Conservation (phyloP, 2,329 filamentous ascomycete genomes). For the Furcasterigmium furcatum region DNA sequence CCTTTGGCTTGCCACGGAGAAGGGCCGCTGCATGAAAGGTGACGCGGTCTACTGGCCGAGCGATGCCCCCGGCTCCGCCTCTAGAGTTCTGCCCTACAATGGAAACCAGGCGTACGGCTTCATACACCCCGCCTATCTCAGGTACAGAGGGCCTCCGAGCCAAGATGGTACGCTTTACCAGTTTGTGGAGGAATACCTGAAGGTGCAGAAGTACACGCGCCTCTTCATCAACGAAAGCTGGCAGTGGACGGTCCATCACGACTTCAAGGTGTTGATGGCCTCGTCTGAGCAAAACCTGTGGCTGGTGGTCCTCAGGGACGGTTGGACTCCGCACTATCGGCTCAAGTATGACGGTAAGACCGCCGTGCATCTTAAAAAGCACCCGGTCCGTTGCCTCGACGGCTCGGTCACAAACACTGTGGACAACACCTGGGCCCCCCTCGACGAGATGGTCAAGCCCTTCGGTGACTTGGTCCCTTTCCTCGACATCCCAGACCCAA, state of each 20-base stretch:
- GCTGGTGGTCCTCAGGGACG: constrained; percentile 6
- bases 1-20: constrained; percentile 5
- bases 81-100: neutral
- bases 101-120: neutral
- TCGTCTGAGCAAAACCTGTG: neutral
- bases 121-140: constrained; percentile 1
- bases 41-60: neutral
- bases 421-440: neutral
- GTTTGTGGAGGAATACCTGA: too few relatives aligned
- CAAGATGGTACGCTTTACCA: too few relatives aligned
- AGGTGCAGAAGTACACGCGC: too few relatives aligned
- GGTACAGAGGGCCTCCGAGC: too few relatives aligned
- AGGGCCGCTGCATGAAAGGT: too few relatives aligned
- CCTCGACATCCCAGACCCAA: constrained; percentile 2
- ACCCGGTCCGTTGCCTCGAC: too few relatives aligned
- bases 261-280: neutral
- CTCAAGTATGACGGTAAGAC: too few relatives aligned
- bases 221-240: too few relatives aligned
- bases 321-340: neutral
- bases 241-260: neutral
- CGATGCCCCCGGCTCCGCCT: neutral
- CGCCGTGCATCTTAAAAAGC: too few relatives aligned
- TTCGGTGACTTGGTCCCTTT: constrained; percentile 3
- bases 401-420: too few relatives aligned
- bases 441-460: neutral